Evolutionary conservation across 1,284 basidiomycete genomes (phyloP), one percentile per base, ranked within the genome.

Genomic region (Apiotrichum laibachii): DNA sequence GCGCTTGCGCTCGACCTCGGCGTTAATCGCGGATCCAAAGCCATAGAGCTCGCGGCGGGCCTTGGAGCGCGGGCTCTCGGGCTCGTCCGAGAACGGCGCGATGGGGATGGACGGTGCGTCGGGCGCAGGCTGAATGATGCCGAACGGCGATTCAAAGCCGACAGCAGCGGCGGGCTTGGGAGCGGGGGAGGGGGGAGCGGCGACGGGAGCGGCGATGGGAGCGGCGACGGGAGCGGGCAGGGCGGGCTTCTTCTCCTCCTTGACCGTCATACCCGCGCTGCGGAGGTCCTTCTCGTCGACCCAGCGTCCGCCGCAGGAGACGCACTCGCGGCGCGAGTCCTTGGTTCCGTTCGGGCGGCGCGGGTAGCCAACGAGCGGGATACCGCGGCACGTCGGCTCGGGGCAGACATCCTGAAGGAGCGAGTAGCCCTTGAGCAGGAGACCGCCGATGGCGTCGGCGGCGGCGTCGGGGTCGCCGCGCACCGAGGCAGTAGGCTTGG

Each of bases 331-430:
- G 43, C 70, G 62, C 13, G 66, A 60, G 50, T 75, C 73, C 42
- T 63, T 68, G 1, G 53, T 59, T 0, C 71, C 72, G 40, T 72
- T 71, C 19, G 62, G 55, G 22, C 62, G 64, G 26, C 67, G 60
- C 1, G 77, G 77, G 54, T 72, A 75, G 1, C 77, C 77, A 12
- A 78, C 73, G 21, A 79, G 68, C 1, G 75, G 77, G 10, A 79
- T 68, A 16, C 73, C 76, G 26, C 61, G 56, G 57, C 77, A 79
- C 5, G 60, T 46, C 4, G 70, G 45, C 35, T 69, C 68, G 15
- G 72, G 72, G 45, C 77, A 79, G 40, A 66, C 72, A 21, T 64
- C 62, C 26, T 64, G 65, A 1, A 79, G 60, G 0, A 79, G 66
- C 0, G 76, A 73, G 57, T 77, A 78, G 3, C 77, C 77, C 55